phyloP scores from a whole-genome alignment of 2,329 filamentous ascomycete genomes.

The Basipetospora chlamydospora region DNA sequence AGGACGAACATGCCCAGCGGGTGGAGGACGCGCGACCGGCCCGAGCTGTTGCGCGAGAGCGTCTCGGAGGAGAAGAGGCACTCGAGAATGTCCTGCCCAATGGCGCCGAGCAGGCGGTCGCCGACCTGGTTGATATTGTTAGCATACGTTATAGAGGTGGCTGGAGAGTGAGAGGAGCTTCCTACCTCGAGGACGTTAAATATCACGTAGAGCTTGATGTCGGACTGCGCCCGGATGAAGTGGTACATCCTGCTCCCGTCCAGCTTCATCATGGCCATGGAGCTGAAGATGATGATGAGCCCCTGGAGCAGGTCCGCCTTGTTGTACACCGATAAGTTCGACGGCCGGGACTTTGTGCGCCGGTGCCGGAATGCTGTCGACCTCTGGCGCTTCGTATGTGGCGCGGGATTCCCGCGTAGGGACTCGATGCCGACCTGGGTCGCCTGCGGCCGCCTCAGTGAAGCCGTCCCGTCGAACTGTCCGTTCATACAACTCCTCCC shows the following conservation, averaged over 20 bases:
- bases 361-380: conserved; percentile 33
- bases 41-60: conserved; percentile 71
- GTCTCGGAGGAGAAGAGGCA: conserved; percentile 91
- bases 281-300: conserved; percentile 73
- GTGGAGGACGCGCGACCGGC: conserved; percentile 77
- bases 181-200: conserved; percentile 84
- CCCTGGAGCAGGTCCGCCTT: conserved; percentile 94
- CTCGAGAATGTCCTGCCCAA: conserved; percentile 92
- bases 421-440: background rate
- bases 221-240: conserved; percentile 86
- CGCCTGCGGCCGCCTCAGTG: background rate
- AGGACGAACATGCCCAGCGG: conserved; percentile 86
- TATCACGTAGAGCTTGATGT: conserved; percentile 97
- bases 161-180: background rate
- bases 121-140: conserved; percentile 37
- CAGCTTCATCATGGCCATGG: conserved; percentile 70
- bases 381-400: conserved; percentile 17
- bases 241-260: conserved; percentile 98
- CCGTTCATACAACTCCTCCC: background rate
- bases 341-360: conserved; percentile 72
- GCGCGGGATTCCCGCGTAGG: conserved; percentile 1
- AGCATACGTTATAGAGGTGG: background rate
- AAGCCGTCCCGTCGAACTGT: background rate
- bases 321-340: conserved; percentile 70
- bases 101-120: conserved; percentile 75